These are phyloP conservation scores for Symbiodinium pilosum DNA, from an alignment of 73 alveolate species.

Conservation along the genomic window DNA sequence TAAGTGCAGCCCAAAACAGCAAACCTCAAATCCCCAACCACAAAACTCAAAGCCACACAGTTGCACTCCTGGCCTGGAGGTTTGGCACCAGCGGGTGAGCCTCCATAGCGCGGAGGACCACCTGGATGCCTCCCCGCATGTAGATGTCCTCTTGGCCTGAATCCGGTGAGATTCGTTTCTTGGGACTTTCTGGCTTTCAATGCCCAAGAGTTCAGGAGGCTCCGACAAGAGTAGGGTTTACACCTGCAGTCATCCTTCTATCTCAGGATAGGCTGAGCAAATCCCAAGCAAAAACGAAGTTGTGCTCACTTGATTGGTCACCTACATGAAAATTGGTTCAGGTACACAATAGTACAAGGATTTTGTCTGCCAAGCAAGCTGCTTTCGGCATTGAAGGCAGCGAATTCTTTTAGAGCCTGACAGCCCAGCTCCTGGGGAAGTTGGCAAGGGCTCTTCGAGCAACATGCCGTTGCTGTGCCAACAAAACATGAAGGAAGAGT, in stretches of 20 bases:
- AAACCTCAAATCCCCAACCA: no score
- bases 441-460: background rate
- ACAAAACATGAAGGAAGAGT: background rate
- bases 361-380: background rate
- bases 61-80: slow-evolving; percentile 45
- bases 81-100: slow-evolving; percentile 41
- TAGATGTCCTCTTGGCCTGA: slow-evolving; percentile 91
- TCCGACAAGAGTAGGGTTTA: no score
- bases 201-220: no score
- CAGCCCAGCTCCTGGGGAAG: slow-evolving; percentile 87
- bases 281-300: no score
- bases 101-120: slow-evolving; percentile 89
- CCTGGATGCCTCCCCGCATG: slow-evolving; percentile 91
- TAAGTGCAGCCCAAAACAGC: no score
- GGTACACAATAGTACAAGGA: no score
- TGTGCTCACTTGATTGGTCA: no score
- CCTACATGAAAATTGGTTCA: no score
- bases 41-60: no score
- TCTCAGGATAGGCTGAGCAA: no score
- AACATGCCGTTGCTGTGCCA: background rate
- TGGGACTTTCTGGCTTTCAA: no score
- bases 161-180: background rate
- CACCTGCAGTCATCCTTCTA: no score
- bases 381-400: slow-evolving; percentile 79
- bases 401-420: slow-evolving; percentile 75